phyloP scores from a whole-genome alignment of 1,284 basidiomycete species.

The Cutaneotrichosporon cavernicola region DNA sequence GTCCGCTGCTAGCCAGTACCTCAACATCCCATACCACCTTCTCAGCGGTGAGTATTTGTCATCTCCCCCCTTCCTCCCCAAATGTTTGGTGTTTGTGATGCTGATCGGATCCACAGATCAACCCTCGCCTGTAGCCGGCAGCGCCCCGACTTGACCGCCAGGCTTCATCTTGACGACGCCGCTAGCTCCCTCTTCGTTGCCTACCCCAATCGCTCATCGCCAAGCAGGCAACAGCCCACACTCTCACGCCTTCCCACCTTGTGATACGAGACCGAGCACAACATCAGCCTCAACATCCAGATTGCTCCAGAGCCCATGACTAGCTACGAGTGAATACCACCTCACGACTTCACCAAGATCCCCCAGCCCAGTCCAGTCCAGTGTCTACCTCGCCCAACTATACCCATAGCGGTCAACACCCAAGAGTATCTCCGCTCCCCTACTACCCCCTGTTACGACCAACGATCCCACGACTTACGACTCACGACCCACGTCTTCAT shows the following conservation, averaged over 20 bases:
- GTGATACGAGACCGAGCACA: neutral
- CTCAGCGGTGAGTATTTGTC: neutral
- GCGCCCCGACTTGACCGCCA: neutral
- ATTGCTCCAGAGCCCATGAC: neutral
- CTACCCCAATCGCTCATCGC: neutral
- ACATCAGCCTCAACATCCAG: neutral
- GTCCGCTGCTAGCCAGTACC: neutral
- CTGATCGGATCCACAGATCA: conserved; percentile 1
- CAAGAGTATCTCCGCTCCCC: neutral
- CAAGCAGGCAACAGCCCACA: neutral
- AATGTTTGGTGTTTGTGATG: conserved; percentile 5
- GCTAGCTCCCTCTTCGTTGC: neutral
- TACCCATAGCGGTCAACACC: neutral
- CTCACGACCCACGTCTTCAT: neutral
- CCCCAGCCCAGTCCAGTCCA: neutral
- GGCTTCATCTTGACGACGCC: neutral
- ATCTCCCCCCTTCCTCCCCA: neutral
- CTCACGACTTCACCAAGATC: neutral
- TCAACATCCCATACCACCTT: neutral
- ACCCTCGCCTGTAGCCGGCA: neutral
- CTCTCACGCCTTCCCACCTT: neutral
- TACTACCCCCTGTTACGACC: neutral
- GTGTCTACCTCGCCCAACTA: neutral
- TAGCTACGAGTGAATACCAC: neutral
- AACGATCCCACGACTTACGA: too few species aligned